Base-by-base conservation (phyloP, 2,329 filamentous ascomycete species). In the Pestalotiopsis sp. region DNA sequence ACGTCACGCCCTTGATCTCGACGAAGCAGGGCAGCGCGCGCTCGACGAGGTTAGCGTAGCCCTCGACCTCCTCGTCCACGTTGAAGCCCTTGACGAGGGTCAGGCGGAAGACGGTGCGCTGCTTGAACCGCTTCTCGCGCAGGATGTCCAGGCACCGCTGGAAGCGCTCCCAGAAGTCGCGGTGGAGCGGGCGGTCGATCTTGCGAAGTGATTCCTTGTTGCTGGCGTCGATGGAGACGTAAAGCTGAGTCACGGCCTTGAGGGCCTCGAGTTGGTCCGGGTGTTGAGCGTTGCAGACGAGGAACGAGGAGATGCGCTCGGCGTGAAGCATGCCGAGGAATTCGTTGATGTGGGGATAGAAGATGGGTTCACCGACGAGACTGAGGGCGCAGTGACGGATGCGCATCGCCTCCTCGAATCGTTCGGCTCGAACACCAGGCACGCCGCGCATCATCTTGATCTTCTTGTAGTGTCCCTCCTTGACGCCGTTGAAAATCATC, bases 61-160 rank as follows among this genome's bases (percentile, higher is more conserved):
- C 95, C 72, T 91, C 88, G 5, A 91, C 94, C 80, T 98, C 96
- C 74, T 97, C 95, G 27, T 97, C 95, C 72, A 98, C 90, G 78
- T 99, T 98, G 87, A 99, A 98, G 3, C 95, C 95, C 83, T 98
- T 98, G 78, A 98, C 96, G 2, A 99, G 90, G 0, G 95, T 98
- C 3, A 98, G 87, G 1, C 96, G 91, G 85, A 97, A 98, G 4
- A 98, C 96, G 5, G 96, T 98, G 67, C 95, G 91, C 78, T 98
- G 95, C 67, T 91, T 87, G 83, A 93, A 92, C 56, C 95, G 89
- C 80, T 93, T 92, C 79, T 93, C 92, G 17, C 93, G 89, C 25
- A 98, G 83, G 71, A 99, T 97, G 69, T 97, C 94, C 41, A 98
- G 87, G 77, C 96, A 98, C 40, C 92, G 87, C 77, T 93, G 90